These are phyloP conservation scores for Angomonas deanei DNA, from an alignment of 208 protist genomes.

Conservation along the genomic window DNA sequence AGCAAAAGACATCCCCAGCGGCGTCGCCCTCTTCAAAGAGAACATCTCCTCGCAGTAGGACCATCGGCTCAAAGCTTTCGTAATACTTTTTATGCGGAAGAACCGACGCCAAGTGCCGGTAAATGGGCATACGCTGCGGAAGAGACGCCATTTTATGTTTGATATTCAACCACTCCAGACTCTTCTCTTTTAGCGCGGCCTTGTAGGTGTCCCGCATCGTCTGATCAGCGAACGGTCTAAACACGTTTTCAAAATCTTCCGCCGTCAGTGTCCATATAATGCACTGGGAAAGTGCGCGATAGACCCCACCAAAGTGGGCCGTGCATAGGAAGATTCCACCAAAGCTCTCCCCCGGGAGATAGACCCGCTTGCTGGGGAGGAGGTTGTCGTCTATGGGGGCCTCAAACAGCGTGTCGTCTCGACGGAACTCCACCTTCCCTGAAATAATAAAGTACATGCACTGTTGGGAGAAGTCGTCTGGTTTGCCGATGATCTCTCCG, in stretches of 20 bases:
- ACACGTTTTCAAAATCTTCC: slow-evolving; percentile 63
- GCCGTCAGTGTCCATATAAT: slow-evolving; percentile 60
- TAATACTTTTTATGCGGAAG: slow-evolving; percentile 31
- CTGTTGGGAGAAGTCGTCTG: slow-evolving; percentile 43
- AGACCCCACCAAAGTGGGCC: slow-evolving; percentile 47
- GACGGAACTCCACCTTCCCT: slow-evolving; percentile 60
- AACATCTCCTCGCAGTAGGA: slow-evolving; percentile 53
- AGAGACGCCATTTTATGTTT: slow-evolving; percentile 33
- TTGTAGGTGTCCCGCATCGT: slow-evolving; percentile 54
- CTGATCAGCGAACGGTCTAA: slow-evolving; percentile 43
- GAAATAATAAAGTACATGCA: slow-evolving; percentile 75
- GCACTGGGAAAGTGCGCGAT: slow-evolving; percentile 69
- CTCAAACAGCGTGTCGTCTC: slow-evolving; percentile 1
- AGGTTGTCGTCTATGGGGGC: background rate
- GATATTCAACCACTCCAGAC: slow-evolving; percentile 34
- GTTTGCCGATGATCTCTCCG: slow-evolving; percentile 55
- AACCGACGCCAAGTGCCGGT: slow-evolving; percentile 43
- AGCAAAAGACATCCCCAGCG: slow-evolving; percentile 70
- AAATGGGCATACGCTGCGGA: slow-evolving; percentile 68
- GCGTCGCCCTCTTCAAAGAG: slow-evolving; percentile 72
- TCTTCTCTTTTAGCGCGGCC: slow-evolving; percentile 31
- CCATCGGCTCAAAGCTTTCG: slow-evolving; percentile 59
- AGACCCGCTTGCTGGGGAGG: background rate
- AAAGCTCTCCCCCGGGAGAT: slow-evolving; percentile 45
- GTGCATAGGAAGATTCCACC: slow-evolving; percentile 72